A percentile compares a stretch with the other conserved stretches of the same genome.
Evolutionary conservation across 148 eudicot species (phyloP).

Genomic region (Vaccinium corymbosum): DNA sequence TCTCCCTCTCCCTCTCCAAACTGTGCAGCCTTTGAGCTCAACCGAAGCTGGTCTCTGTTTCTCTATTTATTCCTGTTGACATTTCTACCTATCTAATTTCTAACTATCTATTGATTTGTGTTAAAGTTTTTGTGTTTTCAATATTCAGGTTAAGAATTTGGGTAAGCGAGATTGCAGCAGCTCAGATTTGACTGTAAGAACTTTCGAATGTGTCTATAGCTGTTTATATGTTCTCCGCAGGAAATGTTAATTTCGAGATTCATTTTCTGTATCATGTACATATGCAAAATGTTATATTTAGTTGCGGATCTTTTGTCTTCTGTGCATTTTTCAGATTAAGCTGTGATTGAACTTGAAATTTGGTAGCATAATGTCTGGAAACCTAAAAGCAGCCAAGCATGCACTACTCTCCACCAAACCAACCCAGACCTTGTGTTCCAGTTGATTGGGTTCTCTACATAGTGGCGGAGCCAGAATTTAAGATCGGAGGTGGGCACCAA

Average conservation of each 20-base stretch:
- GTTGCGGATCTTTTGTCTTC: background rate
- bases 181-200: constrained; percentile 12
- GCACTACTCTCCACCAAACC: background rate
- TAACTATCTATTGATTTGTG: too few species aligned
- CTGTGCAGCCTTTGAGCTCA: background rate
- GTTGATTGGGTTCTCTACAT: background rate
- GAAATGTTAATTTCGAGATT: constrained; percentile 12
- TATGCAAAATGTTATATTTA: background rate
- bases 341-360: background rate
- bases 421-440: background rate
- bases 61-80: too few species aligned
- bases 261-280: background rate
- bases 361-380: background rate
- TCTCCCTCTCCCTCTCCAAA: background rate
- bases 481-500: too few species aligned
- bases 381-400: background rate
- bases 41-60: constrained; percentile 5
- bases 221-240: background rate
- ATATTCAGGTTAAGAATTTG: background rate
- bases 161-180: background rate
- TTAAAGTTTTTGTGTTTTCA: too few species aligned
- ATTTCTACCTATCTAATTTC: too few species aligned
- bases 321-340: background rate
- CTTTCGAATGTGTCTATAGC: too few species aligned
- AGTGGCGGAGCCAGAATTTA: too few species aligned